Conservation (phyloP, 176 grass and related monocot species). For the Triticum aestivum region DNA sequence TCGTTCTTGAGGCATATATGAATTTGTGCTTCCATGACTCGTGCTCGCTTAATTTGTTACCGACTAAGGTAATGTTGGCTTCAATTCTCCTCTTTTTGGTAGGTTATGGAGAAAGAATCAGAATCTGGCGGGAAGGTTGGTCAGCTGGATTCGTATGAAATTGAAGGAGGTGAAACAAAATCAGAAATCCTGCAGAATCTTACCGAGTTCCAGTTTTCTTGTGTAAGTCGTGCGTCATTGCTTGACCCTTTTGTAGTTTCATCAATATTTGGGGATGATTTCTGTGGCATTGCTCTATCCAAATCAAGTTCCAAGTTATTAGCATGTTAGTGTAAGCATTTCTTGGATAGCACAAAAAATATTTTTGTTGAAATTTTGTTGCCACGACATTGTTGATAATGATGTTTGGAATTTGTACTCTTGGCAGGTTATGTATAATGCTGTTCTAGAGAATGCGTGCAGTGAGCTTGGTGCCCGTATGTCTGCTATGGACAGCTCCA, state of each 20-base stretch:
- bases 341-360: neutral
- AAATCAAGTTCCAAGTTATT: conserved; percentile 13
- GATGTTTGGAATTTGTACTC: conserved; percentile 14
- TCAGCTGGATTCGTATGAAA: conserved; percentile 81
- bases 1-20: neutral
- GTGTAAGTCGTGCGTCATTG: conserved; percentile 50
- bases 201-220: conserved; percentile 92
- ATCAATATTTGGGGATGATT: neutral
- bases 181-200: conserved; percentile 95
- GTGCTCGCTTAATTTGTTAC: neutral
- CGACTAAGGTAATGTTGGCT: neutral
- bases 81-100: conserved; percentile 2
- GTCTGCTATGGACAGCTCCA: conserved; percentile 98
- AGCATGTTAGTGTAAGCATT: neutral
- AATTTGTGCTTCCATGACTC: neutral
- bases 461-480: conserved; percentile 94
- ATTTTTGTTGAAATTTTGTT: neutral
- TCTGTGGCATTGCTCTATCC: neutral
- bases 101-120: conserved; percentile 79
- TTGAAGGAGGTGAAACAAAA: conserved; percentile 97
- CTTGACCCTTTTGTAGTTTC: neutral
- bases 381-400: neutral
- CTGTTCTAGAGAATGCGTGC: conserved; percentile 86
- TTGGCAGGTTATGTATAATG: conserved; percentile 77
- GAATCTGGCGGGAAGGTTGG: conserved; percentile 80